Evolutionary conservation across 305 asterid genomes (phyloP), one percentile per base, ranked within the genome.

Genomic region (Solanum chacoense): DNA sequence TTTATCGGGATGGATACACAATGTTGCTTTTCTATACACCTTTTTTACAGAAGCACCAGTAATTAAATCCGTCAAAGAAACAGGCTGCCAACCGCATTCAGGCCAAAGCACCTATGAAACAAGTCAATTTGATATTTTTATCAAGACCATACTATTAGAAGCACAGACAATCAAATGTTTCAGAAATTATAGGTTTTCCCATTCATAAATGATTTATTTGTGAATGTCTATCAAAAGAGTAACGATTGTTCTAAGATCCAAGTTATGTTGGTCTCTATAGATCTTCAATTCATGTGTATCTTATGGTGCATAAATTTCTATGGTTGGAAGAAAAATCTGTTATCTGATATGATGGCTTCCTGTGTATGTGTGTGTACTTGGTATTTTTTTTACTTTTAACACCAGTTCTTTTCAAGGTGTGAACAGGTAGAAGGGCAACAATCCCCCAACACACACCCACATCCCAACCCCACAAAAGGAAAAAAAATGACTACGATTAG

Each of bases 21-120:
- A 67, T 35, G 91, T 89, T 31, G 91, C 91, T 87, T 89, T 89
- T 84, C 91, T 89, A 78, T 89, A 89, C 32, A 69, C 91, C 79
- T 89, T 89, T 55, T 89, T 89, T 26, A 89, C 91, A n/a, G 89
- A 85, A 45, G 89, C 89, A 86, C 91, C 91, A 31, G 91, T 89
- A 67, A 89, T 89, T 86, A 89, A 89, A 71, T 89, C 91, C 40
- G 91, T 89, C 91, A 89, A 89, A 32, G 91, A 89, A 77, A 89
- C 89, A 32, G 91, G 91, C 69, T 86, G 91, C 91, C 91, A 89
- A 78, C 91, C 91, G 84, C 91, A 76, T 78, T 86, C 91, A 81
- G 89, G 91, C 91, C 91, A 89, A 67, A 89, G 91, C 67, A 89
- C 91, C 91, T 89, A 78, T 36, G 26, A 35, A 85, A 75, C 72